Conservation (phyloP, 257 asterid genomes). For the Thymus mandschuricus region DNA sequence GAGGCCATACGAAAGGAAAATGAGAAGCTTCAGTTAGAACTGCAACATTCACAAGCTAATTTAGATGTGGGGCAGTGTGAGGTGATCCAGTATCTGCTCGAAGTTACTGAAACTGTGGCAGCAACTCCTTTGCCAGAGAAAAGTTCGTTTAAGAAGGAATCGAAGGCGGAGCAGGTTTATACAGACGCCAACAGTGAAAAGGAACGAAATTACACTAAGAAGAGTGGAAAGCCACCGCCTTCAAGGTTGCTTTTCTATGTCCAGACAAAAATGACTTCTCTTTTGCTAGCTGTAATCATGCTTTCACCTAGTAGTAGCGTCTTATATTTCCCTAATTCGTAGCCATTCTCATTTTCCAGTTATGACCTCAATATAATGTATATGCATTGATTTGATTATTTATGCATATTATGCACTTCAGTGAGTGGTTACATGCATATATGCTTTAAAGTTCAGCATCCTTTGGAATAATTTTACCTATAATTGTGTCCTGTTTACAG, state of each 20-base stretch:
- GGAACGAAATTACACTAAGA: slow-evolving; percentile 42
- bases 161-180: slow-evolving; percentile 52
- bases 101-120: slow-evolving; percentile 83
- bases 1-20: slow-evolving; percentile 78
- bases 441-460: neutral
- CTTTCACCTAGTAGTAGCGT: neutral
- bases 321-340: no score
- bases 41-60: slow-evolving; percentile 81
- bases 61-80: slow-evolving; percentile 81
- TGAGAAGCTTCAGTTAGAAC: slow-evolving; percentile 82
- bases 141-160: slow-evolving; percentile 43
- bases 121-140: slow-evolving; percentile 57
- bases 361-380: neutral
- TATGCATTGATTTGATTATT: neutral
- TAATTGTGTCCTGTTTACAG: slow-evolving; percentile 41
- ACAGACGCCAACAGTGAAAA: slow-evolving; percentile 40
- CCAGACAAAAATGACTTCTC: neutral
- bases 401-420: slow-evolving; percentile 1
- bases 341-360: neutral
- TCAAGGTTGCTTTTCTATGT: slow-evolving; percentile 57
- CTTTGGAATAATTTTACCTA: slow-evolving; percentile 6
- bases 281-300: neutral
- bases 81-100: slow-evolving; percentile 89
- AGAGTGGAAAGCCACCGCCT: slow-evolving; percentile 52
- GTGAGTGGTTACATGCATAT: neutral